Conservation (phyloP, 2,329 filamentous ascomycete genomes). For the Beauveria varroae region DNA sequence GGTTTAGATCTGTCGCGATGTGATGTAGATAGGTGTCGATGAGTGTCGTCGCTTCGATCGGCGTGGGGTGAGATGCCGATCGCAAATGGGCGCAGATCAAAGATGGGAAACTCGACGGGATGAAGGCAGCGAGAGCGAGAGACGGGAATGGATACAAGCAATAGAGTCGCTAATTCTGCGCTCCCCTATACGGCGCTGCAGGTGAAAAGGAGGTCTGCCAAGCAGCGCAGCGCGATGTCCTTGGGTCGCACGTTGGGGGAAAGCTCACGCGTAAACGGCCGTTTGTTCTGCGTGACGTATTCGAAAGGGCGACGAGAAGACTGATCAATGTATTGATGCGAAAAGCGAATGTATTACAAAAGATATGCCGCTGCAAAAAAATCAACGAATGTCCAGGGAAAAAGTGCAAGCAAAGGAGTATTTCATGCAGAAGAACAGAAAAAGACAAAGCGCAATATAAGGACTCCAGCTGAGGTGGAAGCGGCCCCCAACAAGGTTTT, state of each 20-base stretch:
- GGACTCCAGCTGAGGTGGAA: neutral
- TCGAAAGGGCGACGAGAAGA: neutral
- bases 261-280: neutral
- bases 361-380: neutral
- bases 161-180: too few relatives aligned
- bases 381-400: neutral
- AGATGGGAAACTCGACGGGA: neutral
- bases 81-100: neutral
- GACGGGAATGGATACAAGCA: too few relatives aligned
- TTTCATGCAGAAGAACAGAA: neutral
- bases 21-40: neutral
- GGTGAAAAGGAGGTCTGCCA: conserved; percentile 5
- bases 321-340: neutral
- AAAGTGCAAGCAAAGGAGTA: neutral
- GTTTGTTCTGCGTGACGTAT: neutral
- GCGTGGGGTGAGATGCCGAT: neutral
- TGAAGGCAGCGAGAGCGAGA: neutral
- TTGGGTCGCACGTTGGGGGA: neutral
- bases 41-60: neutral
- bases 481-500: neutral
- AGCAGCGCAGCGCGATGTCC: neutral
- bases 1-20: neutral
- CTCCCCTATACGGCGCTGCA: neutral
- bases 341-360: neutral
- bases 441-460: neutral